A percentile compares a stretch with the other conserved stretches of the same genome.
Evolutionary conservation across 2,329 filamentous ascomycete species (phyloP).

Genomic region (Aspergillus arachidicola): DNA sequence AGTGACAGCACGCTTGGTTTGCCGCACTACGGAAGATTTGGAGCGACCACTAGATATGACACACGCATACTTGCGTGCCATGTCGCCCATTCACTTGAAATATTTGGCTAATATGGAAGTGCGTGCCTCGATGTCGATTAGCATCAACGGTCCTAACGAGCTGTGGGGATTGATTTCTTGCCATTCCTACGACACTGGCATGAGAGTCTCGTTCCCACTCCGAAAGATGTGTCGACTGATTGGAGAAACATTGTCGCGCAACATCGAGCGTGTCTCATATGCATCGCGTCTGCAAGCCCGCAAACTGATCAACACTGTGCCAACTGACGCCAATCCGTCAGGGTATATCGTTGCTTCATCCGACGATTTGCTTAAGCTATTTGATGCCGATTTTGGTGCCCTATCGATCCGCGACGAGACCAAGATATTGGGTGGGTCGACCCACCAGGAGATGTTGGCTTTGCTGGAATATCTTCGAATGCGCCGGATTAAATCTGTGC

Average conservation of each 20-base stretch:
- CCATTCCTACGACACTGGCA: slow-evolving; percentile 77
- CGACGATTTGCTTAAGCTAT: slow-evolving; percentile 79
- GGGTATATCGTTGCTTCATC: slow-evolving; percentile 90
- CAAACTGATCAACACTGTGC: slow-evolving; percentile 85
- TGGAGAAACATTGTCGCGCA: slow-evolving; percentile 81
- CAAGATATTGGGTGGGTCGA: slow-evolving; percentile 75
- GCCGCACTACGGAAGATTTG: slow-evolving; percentile 67
- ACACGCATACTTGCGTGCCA: slow-evolving; percentile 77
- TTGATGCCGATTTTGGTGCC: slow-evolving; percentile 84
- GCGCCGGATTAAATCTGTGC: slow-evolving; percentile 71
- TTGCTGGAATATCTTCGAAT: slow-evolving; percentile 83
- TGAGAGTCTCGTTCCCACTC: slow-evolving; percentile 90
- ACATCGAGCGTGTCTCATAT: slow-evolving; percentile 85
- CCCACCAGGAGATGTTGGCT: slow-evolving; percentile 79
- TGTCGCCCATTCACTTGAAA: slow-evolving; percentile 85
- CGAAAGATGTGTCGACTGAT: slow-evolving; percentile 89
- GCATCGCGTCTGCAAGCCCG: slow-evolving; percentile 80
- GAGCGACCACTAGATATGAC: slow-evolving; percentile 77
- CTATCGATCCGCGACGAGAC: slow-evolving; percentile 86
- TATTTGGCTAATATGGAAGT: slow-evolving; percentile 88
- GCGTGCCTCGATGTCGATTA: slow-evolving; percentile 92
- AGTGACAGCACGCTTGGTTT: slow-evolving; percentile 78
- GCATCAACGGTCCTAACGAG: slow-evolving; percentile 81
- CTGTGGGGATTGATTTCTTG: slow-evolving; percentile 88
- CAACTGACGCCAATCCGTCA: slow-evolving; percentile 78